Conservation (phyloP, 2,329 filamentous ascomycete species). For the Alternaria ventricosa region DNA sequence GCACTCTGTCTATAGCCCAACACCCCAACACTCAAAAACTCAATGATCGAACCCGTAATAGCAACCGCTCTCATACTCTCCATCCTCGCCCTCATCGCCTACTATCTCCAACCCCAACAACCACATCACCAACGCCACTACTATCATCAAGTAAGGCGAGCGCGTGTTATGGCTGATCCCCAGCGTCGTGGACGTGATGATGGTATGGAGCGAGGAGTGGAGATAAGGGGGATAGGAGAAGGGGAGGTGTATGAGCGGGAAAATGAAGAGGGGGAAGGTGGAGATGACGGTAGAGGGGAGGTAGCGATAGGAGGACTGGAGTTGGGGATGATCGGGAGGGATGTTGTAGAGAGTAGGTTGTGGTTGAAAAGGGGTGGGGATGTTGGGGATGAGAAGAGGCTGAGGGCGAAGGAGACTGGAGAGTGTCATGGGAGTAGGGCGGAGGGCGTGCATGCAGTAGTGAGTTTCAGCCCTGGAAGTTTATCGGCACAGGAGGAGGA, state of each 20-base stretch:
- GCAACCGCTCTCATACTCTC: not conserved
- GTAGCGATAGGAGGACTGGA: not conserved
- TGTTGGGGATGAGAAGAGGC: too few relatives aligned
- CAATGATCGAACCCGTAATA: not conserved
- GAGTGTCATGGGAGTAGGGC: too few relatives aligned
- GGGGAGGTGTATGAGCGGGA: not conserved
- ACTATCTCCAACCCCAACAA: not conserved
- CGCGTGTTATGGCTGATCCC: not conserved
- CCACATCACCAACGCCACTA: not conserved
- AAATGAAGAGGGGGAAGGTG: not conserved
- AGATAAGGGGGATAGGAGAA: fast-evolving
- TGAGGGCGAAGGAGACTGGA: too few relatives aligned
- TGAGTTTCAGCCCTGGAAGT: too few relatives aligned
- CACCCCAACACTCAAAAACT: not conserved
- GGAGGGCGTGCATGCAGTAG: too few relatives aligned
- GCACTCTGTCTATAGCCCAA: not conserved
- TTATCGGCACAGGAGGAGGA: too few relatives aligned
- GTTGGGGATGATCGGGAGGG: not conserved
- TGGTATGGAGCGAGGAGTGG: not conserved
- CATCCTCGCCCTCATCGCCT: not conserved
- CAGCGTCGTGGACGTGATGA: not conserved
- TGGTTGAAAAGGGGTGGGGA: fast-evolving
- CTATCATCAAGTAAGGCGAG: not conserved
- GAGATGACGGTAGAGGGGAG: not conserved
- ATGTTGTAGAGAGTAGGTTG: fast-evolving